Percentiles rank a stretch among this genome's conserved stretches.
Conservation (phyloP, 2,329 filamentous ascomycete species). For the Scedosporium minutisporum region DNA sequence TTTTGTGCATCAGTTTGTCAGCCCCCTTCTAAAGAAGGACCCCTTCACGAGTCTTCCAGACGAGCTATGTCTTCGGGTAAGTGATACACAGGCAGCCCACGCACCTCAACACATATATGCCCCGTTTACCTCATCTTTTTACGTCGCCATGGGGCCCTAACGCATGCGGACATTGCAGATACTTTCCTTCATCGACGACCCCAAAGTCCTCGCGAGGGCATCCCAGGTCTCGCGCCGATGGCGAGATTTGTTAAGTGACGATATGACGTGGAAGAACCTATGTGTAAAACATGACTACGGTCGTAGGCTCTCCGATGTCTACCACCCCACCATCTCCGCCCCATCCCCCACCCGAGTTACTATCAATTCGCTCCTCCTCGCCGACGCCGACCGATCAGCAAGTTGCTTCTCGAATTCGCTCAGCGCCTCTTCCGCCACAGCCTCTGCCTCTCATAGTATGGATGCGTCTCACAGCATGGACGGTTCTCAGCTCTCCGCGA, state of each 20-base stretch:
- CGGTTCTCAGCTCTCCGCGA: conserved; percentile 27
- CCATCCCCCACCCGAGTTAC: conserved; percentile 1
- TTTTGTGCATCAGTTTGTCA: conserved; percentile 94
- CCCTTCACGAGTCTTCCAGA: conserved; percentile 88
- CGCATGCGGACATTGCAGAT: conserved; percentile 45
- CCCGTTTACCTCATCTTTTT: neutral
- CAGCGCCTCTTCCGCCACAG: conserved; percentile 36
- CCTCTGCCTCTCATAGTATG: conserved; percentile 25
- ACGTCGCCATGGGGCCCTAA: neutral
- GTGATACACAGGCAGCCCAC: conserved; percentile 20
- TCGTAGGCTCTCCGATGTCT: conserved; percentile 45
- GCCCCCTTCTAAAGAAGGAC: conserved; percentile 88
- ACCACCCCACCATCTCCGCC: conserved; percentile 8
- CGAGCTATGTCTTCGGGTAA: conserved; percentile 80
- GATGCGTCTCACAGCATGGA: conserved; percentile 45
- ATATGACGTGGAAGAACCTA: conserved; percentile 96
- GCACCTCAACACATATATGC: neutral
- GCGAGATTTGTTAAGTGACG: conserved; percentile 87
- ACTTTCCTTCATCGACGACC: conserved; percentile 93
- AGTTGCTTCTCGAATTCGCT: conserved; percentile 17
- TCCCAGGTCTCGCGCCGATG: conserved; percentile 94
- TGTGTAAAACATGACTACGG: conserved; percentile 92
- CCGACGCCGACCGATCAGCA: neutral
- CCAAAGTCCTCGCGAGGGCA: conserved; percentile 82
- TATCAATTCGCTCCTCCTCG: conserved; percentile 1